phyloP scores from a whole-genome alignment of 192 early-diverging fungal genomes.

The Umbelopsis vinacea region DNA sequence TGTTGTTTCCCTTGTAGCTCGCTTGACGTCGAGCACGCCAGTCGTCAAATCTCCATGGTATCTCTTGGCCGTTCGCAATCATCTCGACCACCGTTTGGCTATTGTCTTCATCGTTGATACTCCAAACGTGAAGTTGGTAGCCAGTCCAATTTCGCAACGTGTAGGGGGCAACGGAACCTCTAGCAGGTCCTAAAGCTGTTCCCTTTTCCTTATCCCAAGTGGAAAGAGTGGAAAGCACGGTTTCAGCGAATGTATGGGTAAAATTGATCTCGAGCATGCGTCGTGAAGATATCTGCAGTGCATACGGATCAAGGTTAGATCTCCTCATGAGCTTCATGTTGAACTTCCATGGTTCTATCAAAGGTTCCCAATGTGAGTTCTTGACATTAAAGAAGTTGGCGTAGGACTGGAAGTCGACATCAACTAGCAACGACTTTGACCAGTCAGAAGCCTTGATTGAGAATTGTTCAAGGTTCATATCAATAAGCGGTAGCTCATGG shows the following conservation, averaged over 20 bases:
- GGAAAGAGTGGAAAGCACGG: slow-evolving; percentile 61
- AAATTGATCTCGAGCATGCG: slow-evolving; percentile 82
- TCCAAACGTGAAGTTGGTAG: slow-evolving; percentile 89
- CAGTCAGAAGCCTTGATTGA: slow-evolving; percentile 83
- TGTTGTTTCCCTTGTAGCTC: slow-evolving; percentile 61
- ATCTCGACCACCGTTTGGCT: slow-evolving; percentile 71
- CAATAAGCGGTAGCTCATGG: slow-evolving; percentile 91
- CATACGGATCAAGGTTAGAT: slow-evolving; percentile 31
- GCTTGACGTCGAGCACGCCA: slow-evolving; percentile 93
- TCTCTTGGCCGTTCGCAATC: slow-evolving; percentile 71
- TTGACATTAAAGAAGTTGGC: slow-evolving; percentile 96
- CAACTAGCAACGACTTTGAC: slow-evolving; percentile 64
- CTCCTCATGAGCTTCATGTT: slow-evolving; percentile 44
- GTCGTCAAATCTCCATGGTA: slow-evolving; percentile 97
- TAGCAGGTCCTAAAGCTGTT: slow-evolving; percentile 25
- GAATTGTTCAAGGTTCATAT: slow-evolving; percentile 81
- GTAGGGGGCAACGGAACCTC: slow-evolving; percentile 69
- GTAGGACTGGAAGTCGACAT: slow-evolving; percentile 67
- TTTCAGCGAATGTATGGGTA: slow-evolving; percentile 81
- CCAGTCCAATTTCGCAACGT: slow-evolving; percentile 90
- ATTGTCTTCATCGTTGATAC: slow-evolving; percentile 59
- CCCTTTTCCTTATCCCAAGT: slow-evolving; percentile 51
- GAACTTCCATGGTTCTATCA: slow-evolving; percentile 91
- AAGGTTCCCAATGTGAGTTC: slow-evolving; percentile 98
- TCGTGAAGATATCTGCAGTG: slow-evolving; percentile 69